phyloP scores from a whole-genome alignment of 305 asterid species.

The Nicotiana rustica region DNA sequence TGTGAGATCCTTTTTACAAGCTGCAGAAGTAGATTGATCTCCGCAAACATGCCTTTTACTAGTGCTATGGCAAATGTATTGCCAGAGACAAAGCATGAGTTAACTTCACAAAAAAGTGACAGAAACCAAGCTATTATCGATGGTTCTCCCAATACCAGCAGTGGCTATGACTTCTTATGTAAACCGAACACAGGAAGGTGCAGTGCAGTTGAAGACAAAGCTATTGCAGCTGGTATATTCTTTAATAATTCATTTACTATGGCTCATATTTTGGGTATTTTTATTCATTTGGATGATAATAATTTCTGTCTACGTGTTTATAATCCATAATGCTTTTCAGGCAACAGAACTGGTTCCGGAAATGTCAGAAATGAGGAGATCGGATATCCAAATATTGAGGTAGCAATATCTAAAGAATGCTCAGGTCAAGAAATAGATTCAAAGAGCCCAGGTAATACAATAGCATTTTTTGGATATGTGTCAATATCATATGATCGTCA shows the following conservation, averaged over 20 bases:
- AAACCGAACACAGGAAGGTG: conserved; percentile 14
- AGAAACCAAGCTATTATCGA: conserved; percentile 38
- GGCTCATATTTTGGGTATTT: background rate
- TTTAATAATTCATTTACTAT: background rate
- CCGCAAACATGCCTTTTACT: background rate
- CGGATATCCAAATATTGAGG: background rate
- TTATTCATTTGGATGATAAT: background rate
- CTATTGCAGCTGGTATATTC: conserved; percentile 31
- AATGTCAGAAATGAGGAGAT: background rate
- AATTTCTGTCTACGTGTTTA: background rate
- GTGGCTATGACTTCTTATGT: conserved; percentile 30
- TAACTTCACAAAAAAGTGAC: conserved; percentile 3
- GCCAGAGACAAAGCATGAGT: conserved; percentile 34
- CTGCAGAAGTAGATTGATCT: conserved; percentile 31
- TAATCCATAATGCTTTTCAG: conserved; percentile 8
- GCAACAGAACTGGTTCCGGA: conserved; percentile 32
- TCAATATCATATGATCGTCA: background rate
- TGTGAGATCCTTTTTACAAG: conserved; percentile 15
- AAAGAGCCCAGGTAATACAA: conserved; percentile 18
- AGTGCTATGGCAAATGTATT: conserved; percentile 15
- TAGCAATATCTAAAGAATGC: conserved; percentile 26
- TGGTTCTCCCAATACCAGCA: conserved; percentile 32
- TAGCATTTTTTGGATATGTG: background rate
- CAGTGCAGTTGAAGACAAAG: conserved; percentile 21
- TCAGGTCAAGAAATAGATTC: conserved; percentile 17